phyloP scores from a whole-genome alignment of 306 rosid species.

The Malus asiatica region DNA sequence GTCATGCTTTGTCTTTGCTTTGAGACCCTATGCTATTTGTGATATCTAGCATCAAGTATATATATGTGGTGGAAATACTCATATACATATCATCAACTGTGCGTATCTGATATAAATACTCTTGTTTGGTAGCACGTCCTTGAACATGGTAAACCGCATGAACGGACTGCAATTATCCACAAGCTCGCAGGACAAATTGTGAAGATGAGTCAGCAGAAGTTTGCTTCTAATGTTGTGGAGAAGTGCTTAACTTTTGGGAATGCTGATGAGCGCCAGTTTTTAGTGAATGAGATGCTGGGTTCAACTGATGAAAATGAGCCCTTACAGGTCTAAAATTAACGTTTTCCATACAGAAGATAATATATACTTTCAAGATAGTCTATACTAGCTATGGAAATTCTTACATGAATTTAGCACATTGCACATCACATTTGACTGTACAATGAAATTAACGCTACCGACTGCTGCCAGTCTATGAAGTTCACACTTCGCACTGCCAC shows the following conservation, averaged over 20 bases:
- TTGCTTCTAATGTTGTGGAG: conserved; percentile 97
- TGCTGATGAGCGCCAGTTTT: conserved; percentile 74
- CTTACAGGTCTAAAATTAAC: conserved; percentile 53
- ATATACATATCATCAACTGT: conserved; percentile 1
- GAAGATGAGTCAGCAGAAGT: conserved; percentile 96
- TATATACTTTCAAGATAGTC: not conserved
- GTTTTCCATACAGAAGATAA: not conserved
- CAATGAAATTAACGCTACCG: too few species aligned
- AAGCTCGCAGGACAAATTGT: conserved; percentile 96
- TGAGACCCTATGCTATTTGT: not conserved
- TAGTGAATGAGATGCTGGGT: conserved; percentile 93
- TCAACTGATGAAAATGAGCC: conserved; percentile 93
- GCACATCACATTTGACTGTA: not conserved
- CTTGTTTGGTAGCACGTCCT: conserved; percentile 65
- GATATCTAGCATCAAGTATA: not conserved
- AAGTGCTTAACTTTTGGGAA: conserved; percentile 83
- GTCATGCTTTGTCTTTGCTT: not conserved
- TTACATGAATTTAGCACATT: not conserved
- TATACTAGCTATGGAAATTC: not conserved
- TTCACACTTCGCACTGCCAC: too few species aligned
- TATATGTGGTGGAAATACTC: conserved; percentile 5
- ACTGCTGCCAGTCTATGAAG: too few species aligned
- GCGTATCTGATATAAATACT: conserved; percentile 4
- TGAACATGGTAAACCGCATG: conserved; percentile 70
- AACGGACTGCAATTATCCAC: conserved; percentile 66